Evolutionary conservation across 441 rosid species (phyloP), one percentile per base, ranked within the genome.

Genomic region (Kokia cookei): DNA sequence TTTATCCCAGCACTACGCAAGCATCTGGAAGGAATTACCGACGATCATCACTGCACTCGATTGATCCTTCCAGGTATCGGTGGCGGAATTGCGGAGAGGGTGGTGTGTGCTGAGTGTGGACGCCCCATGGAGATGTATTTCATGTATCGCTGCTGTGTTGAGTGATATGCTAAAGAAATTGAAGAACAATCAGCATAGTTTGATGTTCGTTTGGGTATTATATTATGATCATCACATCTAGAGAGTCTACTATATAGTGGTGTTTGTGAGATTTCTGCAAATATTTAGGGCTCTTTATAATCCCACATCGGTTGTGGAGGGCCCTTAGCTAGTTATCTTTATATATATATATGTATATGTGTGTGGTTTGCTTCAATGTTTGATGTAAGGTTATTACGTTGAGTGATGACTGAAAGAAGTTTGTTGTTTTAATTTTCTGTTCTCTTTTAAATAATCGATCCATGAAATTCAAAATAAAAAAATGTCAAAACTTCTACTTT

Each of bases 111-210:
- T 0, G 87, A 84, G 63, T 84, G 85, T 19, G 82, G 85, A 75
- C 78, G 82, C 5, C 45, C 58, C 0, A 84, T 84, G 87, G 87
- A 84, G 82, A 84, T 75, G 80, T 84, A 76, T 71, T 72, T 82
- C 68, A 78, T 84, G 82, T 84, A 82, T 50, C 87, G 84, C n/a
- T 84, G 85, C 72, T 84, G 83, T 55, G 64, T 43, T 63, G 87
- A 84, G 14, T 84, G 27, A 64, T 7, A 37, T 37, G 0, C 24
- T 10, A 55, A 22, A 55, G 3, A 50, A 62, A 17, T 17, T 2
- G 24, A 5, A 51, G 22, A 17, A 37, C 42, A 37, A 37, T 37
- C 42, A 37, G 42, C 9, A 37, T 35, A 35, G 40, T 37, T 37
- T 37, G 42, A 37, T 37, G 42, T 37, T 37, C 7, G 42, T 37